Evolutionary conservation across 1,139 yeast species (phyloP), one percentile per base, ranked within the genome.

Genomic region (Pneumocystis sp.): DNA sequence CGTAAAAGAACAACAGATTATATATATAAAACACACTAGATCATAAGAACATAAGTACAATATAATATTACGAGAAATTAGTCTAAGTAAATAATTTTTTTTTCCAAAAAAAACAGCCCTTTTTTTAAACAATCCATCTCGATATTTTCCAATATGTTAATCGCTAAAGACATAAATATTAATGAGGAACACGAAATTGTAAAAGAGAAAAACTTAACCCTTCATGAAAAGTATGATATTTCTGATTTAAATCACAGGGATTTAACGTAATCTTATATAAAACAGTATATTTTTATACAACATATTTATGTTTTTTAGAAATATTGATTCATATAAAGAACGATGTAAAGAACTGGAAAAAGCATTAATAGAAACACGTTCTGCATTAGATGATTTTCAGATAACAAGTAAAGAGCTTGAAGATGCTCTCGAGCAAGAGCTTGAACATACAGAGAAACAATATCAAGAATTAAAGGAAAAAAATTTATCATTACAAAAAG

Each of bases 291-390:
- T 25, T 17, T 3, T 12, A 25, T 50, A 8, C 21, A 25, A 10
- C 5, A 50, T 50, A 50, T 50, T 50, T 25, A 50, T 50, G 12
- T 50, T 12, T 15, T 12, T 12, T 50, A 50, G 57, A 15, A 40
- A 59, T 59, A 42, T 42, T 42, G 17, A 39, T 12, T 37, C 21
- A 1, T 59, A 59, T 25, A 12, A 42, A 12, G 45, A 39, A 15
- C 17, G 61, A 15, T 59, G 61, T 8, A 59, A 59, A 8, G 75
- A 74, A 69, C 71, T 75, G 42, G 76, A 76, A 69, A 72, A 73
- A 15, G 78, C 74, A 63, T 71, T 76, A 57, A 73, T 74, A n/a
- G 78, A 76, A 67, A 74, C 75, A 66, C 74, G 74, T 59, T 71
- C 72, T 35, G 71, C 76, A 5, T 74, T 76, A 3, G 67, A 72